Base-by-base conservation (phyloP, 2,329 filamentous ascomycete species). In the Nigrospora oryzae region DNA sequence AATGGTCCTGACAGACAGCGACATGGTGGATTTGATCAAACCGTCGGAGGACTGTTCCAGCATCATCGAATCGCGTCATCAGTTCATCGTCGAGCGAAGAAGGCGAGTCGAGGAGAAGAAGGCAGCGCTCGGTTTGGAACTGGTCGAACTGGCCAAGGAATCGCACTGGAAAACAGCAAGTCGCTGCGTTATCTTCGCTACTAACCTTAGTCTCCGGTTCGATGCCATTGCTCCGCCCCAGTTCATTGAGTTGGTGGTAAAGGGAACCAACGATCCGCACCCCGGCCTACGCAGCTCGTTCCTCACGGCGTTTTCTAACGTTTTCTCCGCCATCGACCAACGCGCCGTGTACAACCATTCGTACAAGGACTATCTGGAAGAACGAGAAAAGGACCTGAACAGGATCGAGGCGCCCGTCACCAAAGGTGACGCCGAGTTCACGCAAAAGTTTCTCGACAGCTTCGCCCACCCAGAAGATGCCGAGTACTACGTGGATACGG, bases 151-250 rank as follows among this genome's bases (percentile, higher is more conserved):
- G 48, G 86, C 89, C 2, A 83, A 81, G 55, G 79, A 79, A 3
- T 88, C 89, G 1, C 94, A 98, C 60, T 98, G 93, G 93, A 97
- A 95, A 70, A 90, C 95, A 55, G 91, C 91, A 6, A 89, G 83
- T 42, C 78, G 91, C 28, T 95, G 90, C 46, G 86, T 87, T 11
- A 86, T 94, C 33, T 93, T 98, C 60, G 87, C 95, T 5, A 81
- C 91, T 46, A 95, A 93, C 48, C 75, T 96, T 50, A 91, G 89
- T 46, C 79, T 96, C 50, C 83, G 93, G n/a, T 95, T 97, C 56
- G 85, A 96, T 52, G 85, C 81, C 15, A 79, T 98, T 49, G 89
- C 89, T 6, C 87, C 88, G 1, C 73, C 84, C 15, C 79, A 84
- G 46, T 85, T 97, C 63, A 79, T 97, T 44, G 83, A 94, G 41